Evolutionary conservation across 169 alveolate species (phyloP).

Genomic region (Besnoitia besnoiti): DNA sequence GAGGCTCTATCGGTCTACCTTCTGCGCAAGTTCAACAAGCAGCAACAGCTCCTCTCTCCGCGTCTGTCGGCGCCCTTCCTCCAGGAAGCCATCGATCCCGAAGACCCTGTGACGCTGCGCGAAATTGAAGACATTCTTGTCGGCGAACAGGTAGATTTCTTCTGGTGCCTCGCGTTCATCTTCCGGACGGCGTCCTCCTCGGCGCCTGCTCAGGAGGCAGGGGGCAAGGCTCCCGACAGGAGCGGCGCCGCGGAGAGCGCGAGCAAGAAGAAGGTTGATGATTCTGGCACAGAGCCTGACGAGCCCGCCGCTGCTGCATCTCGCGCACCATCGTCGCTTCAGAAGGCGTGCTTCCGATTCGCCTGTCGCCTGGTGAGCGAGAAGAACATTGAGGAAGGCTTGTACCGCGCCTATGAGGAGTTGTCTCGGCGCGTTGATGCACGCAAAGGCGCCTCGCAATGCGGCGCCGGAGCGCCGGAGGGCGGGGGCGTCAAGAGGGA

Average conservation of each 20-base stretch:
- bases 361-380: neutral
- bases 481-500: neutral
- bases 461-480: neutral
- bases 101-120: conserved; percentile 31
- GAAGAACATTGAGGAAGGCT: conserved; percentile 4
- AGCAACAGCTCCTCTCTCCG: conserved; percentile 66
- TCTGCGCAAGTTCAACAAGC: conserved; percentile 56
- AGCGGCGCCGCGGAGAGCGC: neutral
- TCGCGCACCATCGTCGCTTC: neutral
- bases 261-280: neutral
- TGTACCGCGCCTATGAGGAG: neutral
- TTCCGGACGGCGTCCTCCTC: conserved; percentile 27
- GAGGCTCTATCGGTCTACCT: conserved; percentile 53
- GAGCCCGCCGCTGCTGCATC: conserved; percentile 4
- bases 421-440: neutral
- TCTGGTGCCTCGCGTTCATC: conserved; percentile 61
- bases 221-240: neutral
- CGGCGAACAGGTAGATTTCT: conserved; percentile 57
- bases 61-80: conserved; percentile 44
- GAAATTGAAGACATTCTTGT: conserved; percentile 48
- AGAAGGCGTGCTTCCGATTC: neutral
- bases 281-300: neutral
- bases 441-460: neutral
- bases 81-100: conserved; percentile 38
- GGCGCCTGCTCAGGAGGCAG: neutral